Conservation (phyloP, 2,329 filamentous ascomycete species). For the Lecanicillium sp. region DNA sequence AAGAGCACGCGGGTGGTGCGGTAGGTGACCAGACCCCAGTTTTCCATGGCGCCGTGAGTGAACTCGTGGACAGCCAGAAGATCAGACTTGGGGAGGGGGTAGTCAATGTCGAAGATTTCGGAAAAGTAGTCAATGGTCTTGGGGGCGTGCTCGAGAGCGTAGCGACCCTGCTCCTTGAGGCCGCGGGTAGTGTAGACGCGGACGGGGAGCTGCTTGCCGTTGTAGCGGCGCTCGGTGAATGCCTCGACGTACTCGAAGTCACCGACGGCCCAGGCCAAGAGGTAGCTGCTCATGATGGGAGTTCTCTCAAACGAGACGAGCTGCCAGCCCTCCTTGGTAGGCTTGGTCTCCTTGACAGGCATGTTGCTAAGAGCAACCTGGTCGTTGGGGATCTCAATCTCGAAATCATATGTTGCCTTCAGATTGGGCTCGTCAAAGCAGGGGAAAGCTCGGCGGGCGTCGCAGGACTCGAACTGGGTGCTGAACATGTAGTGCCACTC, state of each 20-base stretch:
- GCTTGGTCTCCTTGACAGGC: conserved; percentile 68
- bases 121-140: conserved; percentile 96
- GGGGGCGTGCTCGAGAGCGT: conserved; percentile 83
- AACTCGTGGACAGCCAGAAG: conserved; percentile 90
- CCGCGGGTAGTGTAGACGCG: conserved; percentile 93
- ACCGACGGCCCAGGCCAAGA: conserved; percentile 88
- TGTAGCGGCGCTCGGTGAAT: conserved; percentile 82
- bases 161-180: conserved; percentile 85
- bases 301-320: conserved; percentile 73
- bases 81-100: conserved; percentile 87
- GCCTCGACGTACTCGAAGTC: conserved; percentile 97
- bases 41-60: conserved; percentile 83
- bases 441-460: conserved; percentile 89
- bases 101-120: conserved; percentile 87
- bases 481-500: conserved; percentile 72
- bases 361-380: conserved; percentile 92
- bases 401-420: conserved; percentile 91
- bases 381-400: conserved; percentile 83
- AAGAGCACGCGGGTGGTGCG: conserved; percentile 93
- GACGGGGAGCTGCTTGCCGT: conserved; percentile 84
- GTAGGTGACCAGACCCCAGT: conserved; percentile 95
- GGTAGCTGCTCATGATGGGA: conserved; percentile 86
- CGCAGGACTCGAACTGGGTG: conserved; percentile 96
- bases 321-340: conserved; percentile 57
- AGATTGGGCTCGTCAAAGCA: conserved; percentile 98